Evolutionary conservation across 1,139 yeast species (phyloP).

Genomic region (Diutina mesorugosa): DNA sequence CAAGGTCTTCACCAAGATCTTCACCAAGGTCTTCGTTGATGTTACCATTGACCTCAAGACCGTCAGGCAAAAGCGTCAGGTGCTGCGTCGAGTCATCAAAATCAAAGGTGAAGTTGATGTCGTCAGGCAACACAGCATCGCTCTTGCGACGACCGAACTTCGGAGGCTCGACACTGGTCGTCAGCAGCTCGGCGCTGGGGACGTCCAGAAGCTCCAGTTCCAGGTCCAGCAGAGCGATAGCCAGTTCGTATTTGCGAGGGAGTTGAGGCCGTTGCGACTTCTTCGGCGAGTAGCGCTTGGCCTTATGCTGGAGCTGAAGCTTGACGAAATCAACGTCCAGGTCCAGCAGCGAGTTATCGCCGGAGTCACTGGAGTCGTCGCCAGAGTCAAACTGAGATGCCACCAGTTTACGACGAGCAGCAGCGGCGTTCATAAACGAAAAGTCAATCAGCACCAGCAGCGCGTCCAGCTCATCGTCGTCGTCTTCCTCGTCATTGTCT

Average conservation of each 20-base stretch:
- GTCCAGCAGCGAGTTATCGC: constrained; percentile 26
- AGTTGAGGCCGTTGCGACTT: neutral
- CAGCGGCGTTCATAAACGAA: constrained; percentile 6
- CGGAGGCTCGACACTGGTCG: constrained; percentile 5
- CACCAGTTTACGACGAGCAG: constrained; percentile 2
- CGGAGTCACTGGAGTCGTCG: constrained; percentile 14
- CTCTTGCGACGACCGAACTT: constrained; percentile 17
- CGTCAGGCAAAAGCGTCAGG: neutral
- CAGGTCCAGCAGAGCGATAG: neutral
- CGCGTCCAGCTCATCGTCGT: constrained; percentile 10
- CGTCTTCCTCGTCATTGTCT: constrained; percentile 12
- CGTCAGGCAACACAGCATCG: constrained; percentile 30
- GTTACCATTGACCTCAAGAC: constrained; percentile 8
- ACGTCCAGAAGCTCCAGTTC: neutral
- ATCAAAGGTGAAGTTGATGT: constrained; percentile 45
- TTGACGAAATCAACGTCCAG: constrained; percentile 55
- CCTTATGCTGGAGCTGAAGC: constrained; percentile 54
- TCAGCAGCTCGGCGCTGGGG: constrained; percentile 4
- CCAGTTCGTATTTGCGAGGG: neutral
- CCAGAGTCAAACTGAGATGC: constrained; percentile 8
- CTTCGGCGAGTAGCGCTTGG: constrained; percentile 11
- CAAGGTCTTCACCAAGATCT: constrained; percentile 46
- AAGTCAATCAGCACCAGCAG: constrained; percentile 11
- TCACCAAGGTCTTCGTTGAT: constrained; percentile 26
- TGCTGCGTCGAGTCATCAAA: constrained; percentile 24